Evolutionary conservation across 1,284 basidiomycete species (phyloP), one percentile per base, ranked within the genome.

Genomic region (Tylopilus sp.): DNA sequence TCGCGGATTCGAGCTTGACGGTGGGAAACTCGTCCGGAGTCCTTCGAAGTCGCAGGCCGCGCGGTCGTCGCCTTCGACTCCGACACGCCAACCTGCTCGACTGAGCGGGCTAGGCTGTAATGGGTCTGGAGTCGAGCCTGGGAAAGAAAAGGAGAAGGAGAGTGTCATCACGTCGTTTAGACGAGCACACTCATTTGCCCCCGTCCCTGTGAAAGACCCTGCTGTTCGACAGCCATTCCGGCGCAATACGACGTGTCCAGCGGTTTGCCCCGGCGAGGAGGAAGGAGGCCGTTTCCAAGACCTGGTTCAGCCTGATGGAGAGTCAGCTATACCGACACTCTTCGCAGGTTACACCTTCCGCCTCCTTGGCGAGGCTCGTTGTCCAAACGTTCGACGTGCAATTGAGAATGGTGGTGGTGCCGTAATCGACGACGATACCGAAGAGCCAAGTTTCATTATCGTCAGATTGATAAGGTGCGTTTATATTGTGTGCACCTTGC

Each of bases 401-500:
- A 71, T 89, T 24, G 76, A 82, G 58, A 68, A 73, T 15, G 72
- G 74, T 44, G 83, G 83, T 0, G 87, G 83, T 3, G 56, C 55
- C 5, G 66, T 78, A 6, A 57, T 58, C 3, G 74, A 74, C 11
- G 70, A 71, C n/a, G 70, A 73, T 7, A 21, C 42, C 3, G 74
- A 77, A 15, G 76, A 76, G 14, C 77, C 78, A 1, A 79, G 83
- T 65, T 85, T 78, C 56, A 73, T 87, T 46, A 66, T 90, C 46
- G 84, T 88, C 7, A 71, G 88, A 49, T 68, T 91, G 17, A 79
- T 82, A 50, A 86, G 85, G 86, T 88, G 41, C 40, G 62, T 53
- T 49, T 34, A 34, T 7, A 17, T 24, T 24, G 29, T 24, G 29
- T 31, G 21, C 2, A 1, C 17, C 21, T 15, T 1, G 2, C 7